phyloP scores from a whole-genome alignment of 2,329 filamentous ascomycete species.

The Stagonosporopsis tanaceti region DNA sequence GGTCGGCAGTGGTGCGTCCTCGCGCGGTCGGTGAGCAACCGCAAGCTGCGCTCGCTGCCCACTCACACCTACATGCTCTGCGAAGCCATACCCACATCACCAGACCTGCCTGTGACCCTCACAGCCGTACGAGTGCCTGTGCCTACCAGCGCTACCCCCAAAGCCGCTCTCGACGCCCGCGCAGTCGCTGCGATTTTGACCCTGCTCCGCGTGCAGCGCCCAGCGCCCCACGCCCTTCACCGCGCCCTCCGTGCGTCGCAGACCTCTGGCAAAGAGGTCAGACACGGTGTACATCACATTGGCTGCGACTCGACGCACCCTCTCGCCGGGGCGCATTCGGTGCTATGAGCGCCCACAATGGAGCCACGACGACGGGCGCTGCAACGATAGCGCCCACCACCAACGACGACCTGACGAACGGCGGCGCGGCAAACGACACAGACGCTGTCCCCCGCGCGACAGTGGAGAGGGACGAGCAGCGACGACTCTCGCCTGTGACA shows the following conservation, averaged over 20 bases:
- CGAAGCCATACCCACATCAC: constrained; percentile 22
- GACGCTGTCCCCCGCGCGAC: constrained; percentile 2
- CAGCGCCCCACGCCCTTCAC: constrained; percentile 22
- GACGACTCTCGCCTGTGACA: constrained; percentile 48
- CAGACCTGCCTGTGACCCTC: constrained; percentile 7
- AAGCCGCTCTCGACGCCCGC: constrained; percentile 34
- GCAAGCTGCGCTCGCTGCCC: constrained; percentile 20
- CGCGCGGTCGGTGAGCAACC: constrained; percentile 14
- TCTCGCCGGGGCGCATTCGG: constrained; percentile 47
- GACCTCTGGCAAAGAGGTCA: constrained; percentile 15
- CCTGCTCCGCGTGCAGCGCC: constrained; percentile 35
- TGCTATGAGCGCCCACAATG: constrained; percentile 39
- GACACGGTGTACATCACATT: constrained; percentile 25
- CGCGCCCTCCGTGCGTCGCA: constrained; percentile 28
- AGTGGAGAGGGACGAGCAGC: constrained; percentile 9
- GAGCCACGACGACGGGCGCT: constrained; percentile 47
- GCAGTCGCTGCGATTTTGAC: constrained; percentile 34
- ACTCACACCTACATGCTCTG: constrained; percentile 25
- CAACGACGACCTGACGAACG: constrained; percentile 19
- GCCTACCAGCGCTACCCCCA: constrained; percentile 23
- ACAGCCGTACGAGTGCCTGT: constrained; percentile 16
- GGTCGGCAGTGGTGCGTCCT: constrained; percentile 10
- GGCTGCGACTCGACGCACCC: constrained; percentile 36
- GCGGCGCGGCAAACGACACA: not conserved
- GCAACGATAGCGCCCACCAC: constrained; percentile 44